Percentiles rank a stretch among this genome's conserved stretches.
Conservation (phyloP, 2,329 filamentous ascomycete genomes). For the Blastomyces silverae region DNA sequence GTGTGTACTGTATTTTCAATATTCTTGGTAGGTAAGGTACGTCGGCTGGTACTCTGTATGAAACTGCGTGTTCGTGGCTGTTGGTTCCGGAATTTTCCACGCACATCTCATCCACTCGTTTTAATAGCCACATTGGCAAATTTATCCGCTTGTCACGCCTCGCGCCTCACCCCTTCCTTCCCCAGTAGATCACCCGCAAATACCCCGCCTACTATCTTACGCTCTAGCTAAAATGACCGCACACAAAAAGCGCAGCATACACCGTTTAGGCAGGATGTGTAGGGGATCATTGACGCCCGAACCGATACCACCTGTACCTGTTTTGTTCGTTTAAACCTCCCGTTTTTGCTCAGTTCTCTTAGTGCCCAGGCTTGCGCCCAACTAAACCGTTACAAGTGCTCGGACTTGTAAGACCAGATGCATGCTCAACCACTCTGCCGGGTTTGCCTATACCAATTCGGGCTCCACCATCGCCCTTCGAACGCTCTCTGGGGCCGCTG, state of each 20-base stretch:
- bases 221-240: background rate
- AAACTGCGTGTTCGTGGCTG: slow-evolving; percentile 12
- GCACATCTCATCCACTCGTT: slow-evolving; percentile 8
- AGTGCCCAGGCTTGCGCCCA: background rate
- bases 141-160: slow-evolving; percentile 15
- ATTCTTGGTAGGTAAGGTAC: slow-evolving; percentile 4
- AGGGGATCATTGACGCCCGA: slow-evolving; percentile 4
- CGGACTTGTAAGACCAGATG: background rate
- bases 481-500: background rate
- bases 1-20: slow-evolving; percentile 6
- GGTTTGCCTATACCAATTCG: slow-evolving; percentile 10
- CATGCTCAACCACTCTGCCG: slow-evolving; percentile 10
- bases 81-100: slow-evolving; percentile 15
- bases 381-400: slow-evolving; percentile 6
- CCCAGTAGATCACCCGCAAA: slow-evolving; percentile 20
- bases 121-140: slow-evolving; percentile 5
- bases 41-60: background rate
- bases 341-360: background rate
- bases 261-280: background rate
- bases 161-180: slow-evolving; percentile 15
- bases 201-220: slow-evolving; percentile 15
- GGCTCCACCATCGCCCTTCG: background rate
- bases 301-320: slow-evolving; percentile 5
- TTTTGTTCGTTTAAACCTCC: slow-evolving; percentile 8
- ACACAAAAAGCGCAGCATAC: background rate